Base-by-base conservation (phyloP, 2,329 filamentous ascomycete genomes). In the Neofusicoccum kwambonambiense region DNA sequence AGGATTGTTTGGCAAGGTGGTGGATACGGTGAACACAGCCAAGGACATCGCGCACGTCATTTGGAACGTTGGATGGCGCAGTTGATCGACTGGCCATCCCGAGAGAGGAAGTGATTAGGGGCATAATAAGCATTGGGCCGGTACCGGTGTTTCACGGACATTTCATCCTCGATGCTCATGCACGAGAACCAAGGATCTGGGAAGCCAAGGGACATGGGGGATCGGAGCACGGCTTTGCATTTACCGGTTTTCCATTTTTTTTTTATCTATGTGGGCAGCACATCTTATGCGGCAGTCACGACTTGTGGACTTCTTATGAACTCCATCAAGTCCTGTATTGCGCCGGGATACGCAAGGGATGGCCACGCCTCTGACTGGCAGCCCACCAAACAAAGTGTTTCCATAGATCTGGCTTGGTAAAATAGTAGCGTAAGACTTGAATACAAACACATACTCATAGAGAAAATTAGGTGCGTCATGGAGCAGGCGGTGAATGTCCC, bases 1-100 rank as follows among this genome's bases (percentile, higher is more conserved):
- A 60, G 89, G 90, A 52, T 83, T 96, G 64, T 86, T 96, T 73
- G 90, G 91, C 67, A 88, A 89, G 71, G 88, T 96, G 57, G 87
- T 93, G 74, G 91, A 96, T 78, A 94, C 91, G 5, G 84, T 88
- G 66, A 88, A 89, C 71, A 89, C 86, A 1, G 86, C 86, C 42
- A 80, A 81, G 65, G 86, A 89, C 69, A 89, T 89, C 68, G 86
- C 85, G 6, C 85, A 88, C 74, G 86, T 89, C 7, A 87, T 89
- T 66, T 88, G 86, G 86, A 89, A 88, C 69, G 86, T 88, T 51
- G 86, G 86, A 19, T 89, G 86, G 86, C 79, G 83, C 67, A 81
- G 82, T 68, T 85, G 73, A 82, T 49, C 7, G 61, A 47, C n/a
- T n/a, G 41, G 47, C 35, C 35, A 42, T 17, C 27, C 31, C 45